Percentiles rank a stretch among this genome's conserved stretches.
Evolutionary conservation across 345 rosid species (phyloP).

Genomic region (Bruguiera gymnorhiza): DNA sequence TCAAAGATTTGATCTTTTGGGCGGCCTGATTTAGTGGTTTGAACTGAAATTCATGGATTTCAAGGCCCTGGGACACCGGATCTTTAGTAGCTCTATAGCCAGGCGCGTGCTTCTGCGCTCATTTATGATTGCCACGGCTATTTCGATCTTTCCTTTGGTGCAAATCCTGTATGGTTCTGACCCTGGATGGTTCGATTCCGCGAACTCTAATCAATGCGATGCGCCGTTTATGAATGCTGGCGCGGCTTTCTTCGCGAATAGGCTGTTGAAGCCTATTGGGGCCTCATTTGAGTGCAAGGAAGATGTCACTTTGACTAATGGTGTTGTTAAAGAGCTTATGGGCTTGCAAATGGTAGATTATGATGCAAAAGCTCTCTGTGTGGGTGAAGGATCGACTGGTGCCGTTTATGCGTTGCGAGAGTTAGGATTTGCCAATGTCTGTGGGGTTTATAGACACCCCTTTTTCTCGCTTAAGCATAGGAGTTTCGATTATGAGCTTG

Average conservation of each 20-base stretch:
- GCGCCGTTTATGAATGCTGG: slow-evolving; percentile 33
- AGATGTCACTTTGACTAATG: slow-evolving; percentile 41
- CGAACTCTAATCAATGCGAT: slow-evolving; percentile 40
- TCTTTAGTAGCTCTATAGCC: slow-evolving; percentile 45
- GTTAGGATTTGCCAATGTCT: slow-evolving; percentile 51
- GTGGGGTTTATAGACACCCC: slow-evolving; percentile 44
- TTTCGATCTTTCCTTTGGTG: slow-evolving; percentile 54
- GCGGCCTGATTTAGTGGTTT: not conserved
- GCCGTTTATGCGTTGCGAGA: slow-evolving; percentile 52
- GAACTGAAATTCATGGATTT: slow-evolving; percentile 41
- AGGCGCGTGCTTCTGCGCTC: slow-evolving; percentile 65
- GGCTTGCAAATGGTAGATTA: slow-evolving; percentile 44
- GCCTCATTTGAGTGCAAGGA: slow-evolving; percentile 46
- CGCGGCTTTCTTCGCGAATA: slow-evolving; percentile 24
- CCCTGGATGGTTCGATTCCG: slow-evolving; percentile 32
- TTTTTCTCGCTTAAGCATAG: slow-evolving; percentile 63
- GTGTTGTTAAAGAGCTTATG: slow-evolving; percentile 55
- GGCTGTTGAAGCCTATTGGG: slow-evolving; percentile 48
- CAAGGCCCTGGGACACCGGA: slow-evolving; percentile 41
- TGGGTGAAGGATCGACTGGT: slow-evolving; percentile 66
- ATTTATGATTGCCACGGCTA: slow-evolving; percentile 43
- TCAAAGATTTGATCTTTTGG: slow-evolving; percentile 2
- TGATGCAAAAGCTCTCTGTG: slow-evolving; percentile 60
- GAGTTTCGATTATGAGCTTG: slow-evolving; percentile 49
- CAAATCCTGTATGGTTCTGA: slow-evolving; percentile 42